Conservation (phyloP, 2,329 filamentous ascomycete species). For the Nemania bipapillata region DNA sequence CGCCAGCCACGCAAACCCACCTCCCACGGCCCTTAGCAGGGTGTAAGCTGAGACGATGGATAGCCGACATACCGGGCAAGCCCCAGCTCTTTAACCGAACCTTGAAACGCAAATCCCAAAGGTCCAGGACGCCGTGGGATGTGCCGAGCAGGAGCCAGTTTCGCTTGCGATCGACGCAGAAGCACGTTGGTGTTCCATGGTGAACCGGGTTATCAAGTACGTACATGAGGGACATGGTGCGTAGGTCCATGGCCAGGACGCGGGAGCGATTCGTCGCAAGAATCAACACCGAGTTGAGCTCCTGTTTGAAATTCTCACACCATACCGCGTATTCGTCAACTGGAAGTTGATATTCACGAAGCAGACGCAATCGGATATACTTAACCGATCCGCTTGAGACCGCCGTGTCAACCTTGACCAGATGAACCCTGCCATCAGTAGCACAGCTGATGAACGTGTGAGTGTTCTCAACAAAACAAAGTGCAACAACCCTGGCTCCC, state of each 20-base stretch:
- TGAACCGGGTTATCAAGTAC: slow-evolving; percentile 86
- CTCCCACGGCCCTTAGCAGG: slow-evolving; percentile 80
- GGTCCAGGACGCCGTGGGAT: slow-evolving; percentile 87
- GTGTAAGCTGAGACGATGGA: slow-evolving; percentile 82
- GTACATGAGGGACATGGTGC: slow-evolving; percentile 85
- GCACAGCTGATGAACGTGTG: slow-evolving; percentile 93
- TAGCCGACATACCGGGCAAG: slow-evolving; percentile 79
- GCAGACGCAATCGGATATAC: slow-evolving; percentile 79
- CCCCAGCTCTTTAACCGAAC: slow-evolving; percentile 90
- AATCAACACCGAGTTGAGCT: slow-evolving; percentile 82
- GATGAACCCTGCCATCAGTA: slow-evolving; percentile 87
- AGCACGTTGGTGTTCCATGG: slow-evolving; percentile 90
- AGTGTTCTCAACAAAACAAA: slow-evolving; percentile 93
- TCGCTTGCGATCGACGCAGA: slow-evolving; percentile 84
- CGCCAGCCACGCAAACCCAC: slow-evolving; percentile 89
- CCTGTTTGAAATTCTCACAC: slow-evolving; percentile 89
- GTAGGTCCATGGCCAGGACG: slow-evolving; percentile 84
- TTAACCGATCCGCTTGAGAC: slow-evolving; percentile 65
- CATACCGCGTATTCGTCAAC: slow-evolving; percentile 82
- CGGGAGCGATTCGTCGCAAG: slow-evolving; percentile 87
- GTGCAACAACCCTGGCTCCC: slow-evolving; percentile 77
- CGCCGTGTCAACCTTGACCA: slow-evolving; percentile 78
- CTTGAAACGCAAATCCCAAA: slow-evolving; percentile 97
- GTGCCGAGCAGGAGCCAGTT: slow-evolving; percentile 94
- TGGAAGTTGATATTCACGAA: slow-evolving; percentile 84